Conservation (phyloP, 805 yeast genomes). For the Ogataea trehaloabstinens region DNA sequence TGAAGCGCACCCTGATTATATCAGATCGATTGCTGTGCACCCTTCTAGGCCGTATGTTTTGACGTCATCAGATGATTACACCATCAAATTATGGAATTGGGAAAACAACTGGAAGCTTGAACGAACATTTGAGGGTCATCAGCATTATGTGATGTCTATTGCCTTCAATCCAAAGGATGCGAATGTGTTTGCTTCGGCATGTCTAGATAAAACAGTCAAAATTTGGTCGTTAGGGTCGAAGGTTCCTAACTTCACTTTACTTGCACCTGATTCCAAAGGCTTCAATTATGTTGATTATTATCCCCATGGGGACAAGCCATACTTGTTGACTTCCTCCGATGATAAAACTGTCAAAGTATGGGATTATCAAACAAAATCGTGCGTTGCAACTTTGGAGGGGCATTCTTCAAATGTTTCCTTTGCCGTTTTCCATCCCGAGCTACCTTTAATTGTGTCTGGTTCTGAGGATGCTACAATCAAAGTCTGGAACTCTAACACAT, state of each 20-base stretch:
- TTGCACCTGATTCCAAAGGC: constrained; percentile 90
- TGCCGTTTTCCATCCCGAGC: constrained; percentile 97
- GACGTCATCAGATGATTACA: constrained; percentile 88
- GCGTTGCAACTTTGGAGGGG: constrained; percentile 92
- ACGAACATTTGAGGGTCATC: constrained; percentile 93
- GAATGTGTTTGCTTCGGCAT: constrained; percentile 95
- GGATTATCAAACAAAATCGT: constrained; percentile 96
- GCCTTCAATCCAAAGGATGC: constrained; percentile 97
- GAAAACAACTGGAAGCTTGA: constrained; percentile 88
- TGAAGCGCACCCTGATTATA: constrained; percentile 97
- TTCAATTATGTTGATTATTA: constrained; percentile 96
- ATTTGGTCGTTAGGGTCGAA: constrained; percentile 92
- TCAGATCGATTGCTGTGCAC: constrained; percentile 90
- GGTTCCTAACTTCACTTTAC: constrained; percentile 85
- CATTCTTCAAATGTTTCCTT: constrained; percentile 93
- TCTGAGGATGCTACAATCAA: constrained; percentile 94
- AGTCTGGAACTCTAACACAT: constrained; percentile 93
- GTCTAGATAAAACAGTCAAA: constrained; percentile 93
- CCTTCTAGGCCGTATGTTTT: constrained; percentile 88
- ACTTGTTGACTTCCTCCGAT: constrained; percentile 86
- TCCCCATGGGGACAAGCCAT: constrained; percentile 97
- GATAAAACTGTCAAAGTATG: constrained; percentile 86
- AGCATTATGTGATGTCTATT: constrained; percentile 90
- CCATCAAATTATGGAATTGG: constrained; percentile 97
- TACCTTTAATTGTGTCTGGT: constrained; percentile 92